phyloP scores from a whole-genome alignment of 768 basidiomycete species.

The Xerocomellus chrysenteron region DNA sequence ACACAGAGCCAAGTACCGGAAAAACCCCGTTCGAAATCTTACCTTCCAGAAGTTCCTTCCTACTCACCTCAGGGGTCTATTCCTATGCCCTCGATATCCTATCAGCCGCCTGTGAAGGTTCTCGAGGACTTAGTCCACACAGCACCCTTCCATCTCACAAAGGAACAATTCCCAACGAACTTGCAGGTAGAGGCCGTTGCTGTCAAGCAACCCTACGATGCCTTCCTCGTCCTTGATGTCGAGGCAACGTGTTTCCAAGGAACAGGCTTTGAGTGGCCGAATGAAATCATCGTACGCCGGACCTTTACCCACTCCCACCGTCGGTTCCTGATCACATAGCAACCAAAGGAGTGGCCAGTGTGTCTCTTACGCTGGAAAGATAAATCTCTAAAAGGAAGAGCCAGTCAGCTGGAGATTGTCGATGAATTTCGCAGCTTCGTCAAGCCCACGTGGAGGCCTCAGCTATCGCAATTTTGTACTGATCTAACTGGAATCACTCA shows the following conservation, averaged over 20 bases:
- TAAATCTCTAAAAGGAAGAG: constrained; percentile 46
- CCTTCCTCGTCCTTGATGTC: constrained; percentile 85
- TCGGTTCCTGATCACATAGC: constrained; percentile 5
- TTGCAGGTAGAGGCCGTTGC: constrained; percentile 12
- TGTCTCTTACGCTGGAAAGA: constrained; percentile 84
- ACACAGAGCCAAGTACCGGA: not conserved
- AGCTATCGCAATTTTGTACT: constrained; percentile 80
- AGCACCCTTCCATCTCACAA: not conserved
- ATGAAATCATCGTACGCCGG: constrained; percentile 86
- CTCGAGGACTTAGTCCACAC: constrained; percentile 4
- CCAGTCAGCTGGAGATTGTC: constrained; percentile 61
- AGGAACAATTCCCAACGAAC: not conserved
- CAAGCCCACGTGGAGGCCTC: constrained; percentile 81
- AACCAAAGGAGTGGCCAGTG: constrained; percentile 85
- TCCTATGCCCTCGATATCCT: constrained; percentile 21
- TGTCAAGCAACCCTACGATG: constrained; percentile 58
- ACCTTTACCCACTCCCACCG: constrained; percentile 16
- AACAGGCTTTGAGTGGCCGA: constrained; percentile 75
- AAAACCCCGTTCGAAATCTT: not conserved
- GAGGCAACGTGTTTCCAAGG: constrained; percentile 80
- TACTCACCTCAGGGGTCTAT: not conserved
- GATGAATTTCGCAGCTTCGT: constrained; percentile 90
- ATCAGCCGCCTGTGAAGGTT: constrained; percentile 7
- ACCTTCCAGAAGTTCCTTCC: not conserved
- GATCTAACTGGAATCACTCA: constrained; percentile 90